phyloP scores from a whole-genome alignment of 805 yeast genomes.

The Schizosaccharomyces pombe region DNA sequence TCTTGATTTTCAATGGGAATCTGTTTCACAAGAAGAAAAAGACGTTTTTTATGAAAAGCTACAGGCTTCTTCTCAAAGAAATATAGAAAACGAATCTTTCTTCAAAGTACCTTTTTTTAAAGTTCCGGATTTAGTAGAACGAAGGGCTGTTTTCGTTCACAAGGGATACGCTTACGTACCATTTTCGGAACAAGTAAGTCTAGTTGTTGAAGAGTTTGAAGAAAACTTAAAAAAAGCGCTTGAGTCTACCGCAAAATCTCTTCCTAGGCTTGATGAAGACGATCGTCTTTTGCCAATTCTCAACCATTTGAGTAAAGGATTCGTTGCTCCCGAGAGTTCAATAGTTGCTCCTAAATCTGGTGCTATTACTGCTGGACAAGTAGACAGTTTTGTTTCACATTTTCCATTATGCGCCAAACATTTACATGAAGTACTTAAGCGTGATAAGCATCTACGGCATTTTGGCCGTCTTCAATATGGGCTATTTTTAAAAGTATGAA shows the following conservation, averaged over 20 bases:
- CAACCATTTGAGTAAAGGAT: conserved; percentile 52
- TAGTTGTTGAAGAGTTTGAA: conserved; percentile 47
- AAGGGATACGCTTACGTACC: conserved; percentile 71
- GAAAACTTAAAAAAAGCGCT: conserved; percentile 29
- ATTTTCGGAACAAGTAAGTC: conserved; percentile 47
- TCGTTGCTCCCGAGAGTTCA: conserved; percentile 24
- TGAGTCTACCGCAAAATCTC: conserved; percentile 43
- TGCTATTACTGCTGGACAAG: conserved; percentile 37
- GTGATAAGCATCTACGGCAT: conserved; percentile 53
- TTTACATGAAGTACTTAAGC: conserved; percentile 36
- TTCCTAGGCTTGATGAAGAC: conserved; percentile 77
- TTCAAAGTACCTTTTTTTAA: conserved; percentile 74
- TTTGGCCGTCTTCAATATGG: conserved; percentile 69
- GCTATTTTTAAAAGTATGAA: conserved; percentile 37
- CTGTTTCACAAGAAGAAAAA: conserved; percentile 42
- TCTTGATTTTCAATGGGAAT: conserved; percentile 49
- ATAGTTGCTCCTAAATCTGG: conserved; percentile 17
- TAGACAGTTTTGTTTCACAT: conserved; percentile 34
- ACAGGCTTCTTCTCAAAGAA: conserved; percentile 26
- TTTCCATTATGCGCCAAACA: conserved; percentile 65
- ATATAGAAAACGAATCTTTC: conserved; percentile 32
- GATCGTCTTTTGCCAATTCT: conserved; percentile 69
- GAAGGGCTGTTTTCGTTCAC: conserved; percentile 42
- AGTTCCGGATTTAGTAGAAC: conserved; percentile 52
- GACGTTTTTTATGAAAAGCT: conserved; percentile 24